These are phyloP conservation scores for Mycena galopus DNA, from an alignment of 768 basidiomycete species.

Conservation along the genomic window DNA sequence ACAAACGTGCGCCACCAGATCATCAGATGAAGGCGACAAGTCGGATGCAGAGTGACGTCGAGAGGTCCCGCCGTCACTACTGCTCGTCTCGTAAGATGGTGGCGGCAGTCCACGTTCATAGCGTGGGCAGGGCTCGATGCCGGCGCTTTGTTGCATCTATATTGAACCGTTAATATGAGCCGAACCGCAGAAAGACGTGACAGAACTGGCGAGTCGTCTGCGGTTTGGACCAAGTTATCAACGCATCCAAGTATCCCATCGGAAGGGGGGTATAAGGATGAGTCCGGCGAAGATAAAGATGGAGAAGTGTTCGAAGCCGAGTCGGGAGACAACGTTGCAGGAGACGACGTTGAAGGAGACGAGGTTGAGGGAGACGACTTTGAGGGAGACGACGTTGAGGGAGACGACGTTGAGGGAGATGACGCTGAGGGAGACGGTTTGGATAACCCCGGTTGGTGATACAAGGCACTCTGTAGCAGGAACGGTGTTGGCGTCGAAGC, in stretches of 20 bases:
- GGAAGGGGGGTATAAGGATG: neutral
- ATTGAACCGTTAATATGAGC: neutral
- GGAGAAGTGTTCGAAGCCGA: neutral
- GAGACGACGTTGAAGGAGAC: neutral
- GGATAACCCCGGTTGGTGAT: neutral
- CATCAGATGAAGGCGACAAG: neutral
- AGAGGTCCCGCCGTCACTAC: neutral
- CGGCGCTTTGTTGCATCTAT: neutral
- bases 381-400: neutral
- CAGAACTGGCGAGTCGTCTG: neutral
- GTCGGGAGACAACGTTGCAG: no score
- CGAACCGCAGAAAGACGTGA: neutral
- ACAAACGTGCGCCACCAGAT: neutral
- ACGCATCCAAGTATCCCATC: no score
- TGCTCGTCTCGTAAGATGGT: neutral
- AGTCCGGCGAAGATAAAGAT: neutral
- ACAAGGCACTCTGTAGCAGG: no score
- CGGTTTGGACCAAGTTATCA: neutral
- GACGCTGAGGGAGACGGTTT: neutral
- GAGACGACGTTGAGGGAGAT: neutral
- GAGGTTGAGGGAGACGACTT: neutral
- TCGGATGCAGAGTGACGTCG: neutral
- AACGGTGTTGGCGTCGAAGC: neutral
- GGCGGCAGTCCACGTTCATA: neutral
- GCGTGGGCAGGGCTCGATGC: neutral